Percentiles rank a stretch among this genome's conserved stretches.
phyloP scores from a whole-genome alignment of 2,329 filamentous ascomycete species.

The Verticillium isaacii region DNA sequence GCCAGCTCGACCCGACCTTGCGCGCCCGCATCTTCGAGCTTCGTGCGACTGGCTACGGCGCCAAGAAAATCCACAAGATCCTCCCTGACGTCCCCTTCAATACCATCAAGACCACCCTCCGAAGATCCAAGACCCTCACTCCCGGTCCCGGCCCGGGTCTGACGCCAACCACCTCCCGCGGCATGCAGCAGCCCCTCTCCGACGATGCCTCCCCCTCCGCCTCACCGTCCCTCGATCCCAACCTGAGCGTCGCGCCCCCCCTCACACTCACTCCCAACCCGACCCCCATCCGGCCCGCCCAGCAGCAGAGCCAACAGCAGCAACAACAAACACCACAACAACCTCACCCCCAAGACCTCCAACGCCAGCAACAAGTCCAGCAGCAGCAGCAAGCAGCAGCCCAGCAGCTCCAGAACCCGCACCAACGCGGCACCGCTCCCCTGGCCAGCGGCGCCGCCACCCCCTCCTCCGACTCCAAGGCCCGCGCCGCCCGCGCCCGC shows the following conservation, averaged over 20 bases:
- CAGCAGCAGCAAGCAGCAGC: not conserved
- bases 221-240: not conserved
- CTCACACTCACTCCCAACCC: not conserved
- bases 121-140: not conserved
- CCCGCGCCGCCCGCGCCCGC: not conserved
- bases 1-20: slow-evolving; percentile 2
- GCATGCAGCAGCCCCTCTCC: not conserved
- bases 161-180: not conserved
- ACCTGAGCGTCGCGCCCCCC: not conserved
- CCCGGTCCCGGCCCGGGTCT: not conserved
- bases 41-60: slow-evolving; percentile 1
- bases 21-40: slow-evolving; percentile 5
- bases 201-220: slow-evolving; percentile 3
- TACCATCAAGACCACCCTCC: slow-evolving; percentile 4
- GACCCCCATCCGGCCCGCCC: not conserved
- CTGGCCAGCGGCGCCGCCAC: not conserved
- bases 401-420: not conserved
- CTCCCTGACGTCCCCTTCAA: slow-evolving; percentile 4
- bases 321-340: not conserved
- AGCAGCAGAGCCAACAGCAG: not conserved
- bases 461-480: not conserved
- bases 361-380: not conserved
- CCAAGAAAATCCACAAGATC: slow-evolving; percentile 3
- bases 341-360: not conserved
- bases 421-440: not conserved